A percentile compares a stretch with the other conserved stretches of the same genome.
Evolutionary conservation across 1,284 basidiomycete genomes (phyloP).

Genomic region (Gymnopus androsaceus): DNA sequence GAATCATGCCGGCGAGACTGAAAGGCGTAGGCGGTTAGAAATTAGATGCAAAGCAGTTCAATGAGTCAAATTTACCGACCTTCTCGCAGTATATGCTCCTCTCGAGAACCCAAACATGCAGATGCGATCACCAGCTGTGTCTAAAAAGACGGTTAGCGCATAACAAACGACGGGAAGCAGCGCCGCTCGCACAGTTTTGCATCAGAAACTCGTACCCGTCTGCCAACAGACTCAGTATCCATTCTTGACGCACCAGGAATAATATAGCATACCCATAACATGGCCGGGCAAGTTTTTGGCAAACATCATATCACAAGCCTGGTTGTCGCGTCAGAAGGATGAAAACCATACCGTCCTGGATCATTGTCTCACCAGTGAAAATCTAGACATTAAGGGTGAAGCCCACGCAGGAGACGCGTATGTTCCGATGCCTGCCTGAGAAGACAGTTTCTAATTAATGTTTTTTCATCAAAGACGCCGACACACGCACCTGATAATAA

Average conservation of each 20-base stretch:
- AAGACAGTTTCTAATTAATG: neutral
- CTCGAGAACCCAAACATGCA: slow-evolving; percentile 68
- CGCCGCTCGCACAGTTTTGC: slow-evolving; percentile 50
- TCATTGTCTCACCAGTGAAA: slow-evolving; percentile 26
- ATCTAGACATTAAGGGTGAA: slow-evolving; percentile 37
- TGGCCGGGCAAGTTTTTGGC: slow-evolving; percentile 57
- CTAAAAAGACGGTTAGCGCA: slow-evolving; percentile 16
- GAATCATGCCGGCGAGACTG: slow-evolving; percentile 56
- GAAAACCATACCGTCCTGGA: neutral
- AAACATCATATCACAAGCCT: slow-evolving; percentile 50
- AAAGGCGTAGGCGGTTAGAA: slow-evolving; percentile 22
- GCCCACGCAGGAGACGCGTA: slow-evolving; percentile 34
- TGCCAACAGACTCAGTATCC: slow-evolving; percentile 21
- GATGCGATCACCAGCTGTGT: slow-evolving; percentile 44
- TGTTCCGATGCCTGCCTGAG: slow-evolving; percentile 52
- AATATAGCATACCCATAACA: slow-evolving; percentile 48
- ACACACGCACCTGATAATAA: slow-evolving; percentile 57
- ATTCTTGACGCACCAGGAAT: neutral
- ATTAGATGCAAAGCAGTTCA: neutral
- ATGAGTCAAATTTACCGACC: slow-evolving; percentile 20
- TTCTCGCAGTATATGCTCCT: slow-evolving; percentile 60
- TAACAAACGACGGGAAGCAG: neutral
- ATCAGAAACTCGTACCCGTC: slow-evolving; percentile 66
- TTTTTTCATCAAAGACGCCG: neutral
- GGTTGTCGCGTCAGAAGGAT: neutral